Conservation (phyloP, 1,139 yeast genomes). For the Protomyces pachydermus region DNA sequence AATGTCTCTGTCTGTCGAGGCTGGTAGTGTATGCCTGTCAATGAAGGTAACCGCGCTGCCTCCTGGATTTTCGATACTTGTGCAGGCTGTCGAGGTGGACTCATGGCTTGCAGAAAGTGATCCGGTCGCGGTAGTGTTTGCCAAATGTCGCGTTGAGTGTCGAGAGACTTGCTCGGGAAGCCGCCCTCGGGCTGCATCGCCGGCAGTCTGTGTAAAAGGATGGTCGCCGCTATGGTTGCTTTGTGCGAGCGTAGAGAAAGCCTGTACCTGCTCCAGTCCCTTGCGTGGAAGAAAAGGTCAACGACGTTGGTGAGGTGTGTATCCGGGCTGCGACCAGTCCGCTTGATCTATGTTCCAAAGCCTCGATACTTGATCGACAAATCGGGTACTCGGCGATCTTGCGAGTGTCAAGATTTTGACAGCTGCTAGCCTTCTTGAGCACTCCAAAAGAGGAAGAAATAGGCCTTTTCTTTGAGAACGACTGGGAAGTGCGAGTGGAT, state of each 20-base stretch:
- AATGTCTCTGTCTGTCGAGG: not conserved
- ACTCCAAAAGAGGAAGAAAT: not conserved
- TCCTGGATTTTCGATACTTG: not conserved
- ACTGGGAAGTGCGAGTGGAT: no score
- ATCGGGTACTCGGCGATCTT: not conserved
- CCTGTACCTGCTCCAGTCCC: not conserved
- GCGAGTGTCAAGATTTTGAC: not conserved
- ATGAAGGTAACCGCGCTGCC: not conserved
- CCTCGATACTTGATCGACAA: no score
- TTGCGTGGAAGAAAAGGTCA: not conserved
- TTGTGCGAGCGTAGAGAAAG: not conserved
- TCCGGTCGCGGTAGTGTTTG: not conserved
- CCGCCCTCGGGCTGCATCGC: not conserved
- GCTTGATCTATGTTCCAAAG: not conserved
- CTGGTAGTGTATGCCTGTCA: not conserved
- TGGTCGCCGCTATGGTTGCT: not conserved
- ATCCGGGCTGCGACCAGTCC: not conserved
- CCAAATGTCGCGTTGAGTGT: not conserved
- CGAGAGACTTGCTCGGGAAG: not conserved
- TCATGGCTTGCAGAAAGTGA: not conserved
- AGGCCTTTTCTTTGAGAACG: no score
- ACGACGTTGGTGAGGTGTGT: not conserved
- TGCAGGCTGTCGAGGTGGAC: not conserved
- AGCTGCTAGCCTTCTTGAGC: not conserved
- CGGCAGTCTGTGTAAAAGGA: not conserved